These are phyloP conservation scores for Apiospora saccharicola DNA, from an alignment of 2,329 filamentous ascomycete species.

Conservation along the genomic window DNA sequence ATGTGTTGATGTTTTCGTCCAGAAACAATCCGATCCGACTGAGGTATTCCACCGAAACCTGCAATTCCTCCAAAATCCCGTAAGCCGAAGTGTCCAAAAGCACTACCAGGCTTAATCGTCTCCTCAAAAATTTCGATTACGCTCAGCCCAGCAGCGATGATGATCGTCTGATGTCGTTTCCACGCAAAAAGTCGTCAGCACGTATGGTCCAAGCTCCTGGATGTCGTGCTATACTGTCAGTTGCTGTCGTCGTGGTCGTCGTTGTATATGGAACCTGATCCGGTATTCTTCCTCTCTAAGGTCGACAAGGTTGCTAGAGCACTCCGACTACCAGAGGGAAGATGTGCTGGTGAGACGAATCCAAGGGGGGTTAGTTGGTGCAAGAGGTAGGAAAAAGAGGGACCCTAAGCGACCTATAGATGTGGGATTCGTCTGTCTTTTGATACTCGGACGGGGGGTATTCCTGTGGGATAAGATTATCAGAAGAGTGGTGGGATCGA, in stretches of 20 bases:
- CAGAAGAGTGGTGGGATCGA: constrained; percentile 47
- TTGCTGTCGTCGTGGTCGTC: not conserved
- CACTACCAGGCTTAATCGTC: not conserved
- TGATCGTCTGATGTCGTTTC: not conserved
- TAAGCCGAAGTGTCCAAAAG: constrained; percentile 9
- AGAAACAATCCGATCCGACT: constrained; percentile 1
- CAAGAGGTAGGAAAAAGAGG: constrained; percentile 16
- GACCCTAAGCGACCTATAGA: constrained; percentile 20
- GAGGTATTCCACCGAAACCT: not conserved
- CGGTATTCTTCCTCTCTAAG: constrained; percentile 2
- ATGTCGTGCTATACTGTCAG: not conserved
- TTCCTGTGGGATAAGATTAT: constrained; percentile 37
- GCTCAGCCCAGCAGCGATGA: constrained; percentile 11
- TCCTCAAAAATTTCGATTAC: not conserved
- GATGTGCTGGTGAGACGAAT: constrained; percentile 14
- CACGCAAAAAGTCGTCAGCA: not conserved
- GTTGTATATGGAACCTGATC: constrained; percentile 5
- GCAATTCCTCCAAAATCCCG: not conserved
- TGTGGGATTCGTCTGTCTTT: constrained; percentile 36
- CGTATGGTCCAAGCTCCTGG: not conserved
- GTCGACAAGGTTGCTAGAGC: constrained; percentile 5
- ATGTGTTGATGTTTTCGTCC: not conserved
- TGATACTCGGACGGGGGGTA: constrained; percentile 31
- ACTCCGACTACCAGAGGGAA: constrained; percentile 15
- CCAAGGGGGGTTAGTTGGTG: not conserved